These are phyloP conservation scores for Ceratobasidium papillatum DNA, from an alignment of 1,284 basidiomycete species.

Conservation along the genomic window DNA sequence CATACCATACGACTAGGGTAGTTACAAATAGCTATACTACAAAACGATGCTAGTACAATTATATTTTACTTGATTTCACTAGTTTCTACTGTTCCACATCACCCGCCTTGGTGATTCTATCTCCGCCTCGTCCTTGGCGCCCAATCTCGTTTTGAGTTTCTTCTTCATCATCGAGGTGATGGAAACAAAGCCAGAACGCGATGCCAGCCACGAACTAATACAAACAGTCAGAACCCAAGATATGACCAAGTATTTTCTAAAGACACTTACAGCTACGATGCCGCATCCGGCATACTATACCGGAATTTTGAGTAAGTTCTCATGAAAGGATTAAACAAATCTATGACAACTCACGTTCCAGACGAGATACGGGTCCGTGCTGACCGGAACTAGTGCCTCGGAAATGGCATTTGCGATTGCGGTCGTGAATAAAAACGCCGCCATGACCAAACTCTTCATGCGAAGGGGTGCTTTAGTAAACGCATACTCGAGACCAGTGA, in stretches of 20 bases:
- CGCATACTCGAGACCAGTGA: conserved; percentile 84
- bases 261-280: conserved; percentile 22
- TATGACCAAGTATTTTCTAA: not conserved
- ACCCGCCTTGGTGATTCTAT: not conserved
- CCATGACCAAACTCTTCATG: conserved; percentile 84
- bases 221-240: not conserved
- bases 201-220: conserved; percentile 18
- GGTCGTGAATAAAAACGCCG: conserved; percentile 67
- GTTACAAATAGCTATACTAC: not conserved
- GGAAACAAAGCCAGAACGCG: conserved; percentile 35
- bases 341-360: conserved; percentile 33
- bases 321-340: not conserved
- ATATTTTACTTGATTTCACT: not conserved
- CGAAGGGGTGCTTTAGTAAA: conserved; percentile 86
- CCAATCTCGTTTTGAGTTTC: conserved; percentile 28
- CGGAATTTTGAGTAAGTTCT: not conserved
- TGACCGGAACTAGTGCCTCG: conserved; percentile 21
- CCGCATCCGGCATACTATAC: conserved; percentile 19
- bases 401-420: conserved; percentile 19
- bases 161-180: conserved; percentile 15
- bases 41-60: too few species aligned
- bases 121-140: not conserved
- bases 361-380: conserved; percentile 32
- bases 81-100: conserved; percentile 14
- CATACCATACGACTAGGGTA: not conserved